Evolutionary conservation across 2,329 filamentous ascomycete genomes (phyloP), one percentile per base, ranked within the genome.

Genomic region (Magnaporthiopsis incrustans): DNA sequence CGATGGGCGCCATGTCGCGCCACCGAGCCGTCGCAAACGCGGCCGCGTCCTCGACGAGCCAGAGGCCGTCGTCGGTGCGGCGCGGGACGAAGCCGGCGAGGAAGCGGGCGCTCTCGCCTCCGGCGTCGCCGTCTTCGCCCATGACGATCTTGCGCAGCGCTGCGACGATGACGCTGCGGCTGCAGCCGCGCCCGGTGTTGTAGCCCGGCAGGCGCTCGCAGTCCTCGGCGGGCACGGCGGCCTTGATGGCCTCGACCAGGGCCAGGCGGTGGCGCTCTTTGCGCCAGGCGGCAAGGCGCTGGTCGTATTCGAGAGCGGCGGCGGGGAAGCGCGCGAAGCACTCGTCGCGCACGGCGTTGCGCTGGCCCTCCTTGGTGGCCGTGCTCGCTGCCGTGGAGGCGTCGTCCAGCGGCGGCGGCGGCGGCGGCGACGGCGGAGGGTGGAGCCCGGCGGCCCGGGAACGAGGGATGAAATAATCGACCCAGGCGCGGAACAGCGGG

Each of bases 401-500:
- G 18, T n/a, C 22, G 22, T 53, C 44, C 65, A 0, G n/a, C 18
- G 25, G 26, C 27, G 62, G 38, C 14, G 65, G 58, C 32, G 33
- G 33, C 65, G 0, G 26, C 15, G 25, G 30, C 27, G 62, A 35
- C 11, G 65, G 58, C 32, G 59, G 63, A 1, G 70, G 61, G 64
- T 77, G 80, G 1, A 73, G 73, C 0, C 76, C 77, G 33, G 78
- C 66, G 0, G 74, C 73, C 1, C 78, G 76, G 65, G 83, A 82
- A 2, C 69, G 70, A 0, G 86, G 85, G n/a, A 89, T 73, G 67
- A 85, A 92, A 6, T 87, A 83, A 1, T 87, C 78, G 5, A 88
- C 72, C 81, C 89, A 93, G 7, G 73, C 71, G 2, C 77, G 76
- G 70, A 86, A 92, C 33, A 86, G 78, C 0, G 81, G 79, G 0